Percentiles rank a stretch among this genome's conserved stretches.
phyloP scores from a whole-genome alignment of 768 basidiomycete genomes.

The Chiua virens region DNA sequence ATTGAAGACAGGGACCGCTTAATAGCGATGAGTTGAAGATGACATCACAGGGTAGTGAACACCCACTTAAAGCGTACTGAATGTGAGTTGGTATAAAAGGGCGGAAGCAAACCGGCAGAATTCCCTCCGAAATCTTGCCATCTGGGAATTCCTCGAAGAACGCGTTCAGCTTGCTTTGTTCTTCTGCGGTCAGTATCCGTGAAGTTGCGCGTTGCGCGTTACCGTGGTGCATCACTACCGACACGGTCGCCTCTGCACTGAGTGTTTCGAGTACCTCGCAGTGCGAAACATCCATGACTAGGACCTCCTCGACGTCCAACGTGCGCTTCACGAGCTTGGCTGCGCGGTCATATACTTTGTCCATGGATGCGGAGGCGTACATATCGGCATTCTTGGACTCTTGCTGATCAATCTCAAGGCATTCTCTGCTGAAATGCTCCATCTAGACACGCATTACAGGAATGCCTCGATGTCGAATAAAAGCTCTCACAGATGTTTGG shows the following conservation, averaged over 20 bases:
- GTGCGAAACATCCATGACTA: slow-evolving; percentile 91
- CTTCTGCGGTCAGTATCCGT: slow-evolving; percentile 61
- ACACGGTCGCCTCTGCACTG: slow-evolving; percentile 56
- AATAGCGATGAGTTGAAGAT: slow-evolving; percentile 3
- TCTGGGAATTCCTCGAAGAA: slow-evolving; percentile 83
- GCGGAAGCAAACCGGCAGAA: slow-evolving; percentile 80
- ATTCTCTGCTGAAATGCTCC: slow-evolving; percentile 95
- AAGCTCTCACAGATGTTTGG: slow-evolving; percentile 70
- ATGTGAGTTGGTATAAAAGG: slow-evolving; percentile 79
- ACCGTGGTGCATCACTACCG: slow-evolving; percentile 70
- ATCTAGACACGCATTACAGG: slow-evolving; percentile 47
- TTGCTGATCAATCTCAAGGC: slow-evolving; percentile 79
- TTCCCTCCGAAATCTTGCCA: slow-evolving; percentile 84
- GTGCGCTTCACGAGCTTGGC: slow-evolving; percentile 87
- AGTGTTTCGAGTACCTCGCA: slow-evolving; percentile 83
- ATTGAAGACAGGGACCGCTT: slow-evolving; percentile 91
- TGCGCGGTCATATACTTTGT: slow-evolving; percentile 87
- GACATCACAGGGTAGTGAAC: background rate
- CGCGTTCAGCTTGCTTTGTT: slow-evolving; percentile 70
- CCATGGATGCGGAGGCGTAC: slow-evolving; percentile 56
- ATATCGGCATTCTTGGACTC: slow-evolving; percentile 27
- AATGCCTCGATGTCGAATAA: background rate
- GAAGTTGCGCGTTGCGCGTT: slow-evolving; percentile 55
- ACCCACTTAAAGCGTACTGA: slow-evolving; percentile 85
- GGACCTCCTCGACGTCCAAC: slow-evolving; percentile 87